Evolutionary conservation across 2,329 filamentous ascomycete genomes (phyloP).

Genomic region (Neopestalotiopsis sp.): DNA sequence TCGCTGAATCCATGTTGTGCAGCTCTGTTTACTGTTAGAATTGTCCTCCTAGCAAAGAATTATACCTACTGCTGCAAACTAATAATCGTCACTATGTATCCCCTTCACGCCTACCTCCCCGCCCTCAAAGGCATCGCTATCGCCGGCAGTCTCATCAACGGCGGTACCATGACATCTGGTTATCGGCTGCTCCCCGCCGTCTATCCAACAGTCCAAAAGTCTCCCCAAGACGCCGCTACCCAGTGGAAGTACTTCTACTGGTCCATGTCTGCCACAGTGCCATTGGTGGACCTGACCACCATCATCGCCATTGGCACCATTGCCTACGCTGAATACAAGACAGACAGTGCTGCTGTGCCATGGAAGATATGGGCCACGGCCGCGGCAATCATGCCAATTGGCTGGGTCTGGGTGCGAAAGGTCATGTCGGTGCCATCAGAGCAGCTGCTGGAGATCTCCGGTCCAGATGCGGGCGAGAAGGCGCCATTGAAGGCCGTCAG

Average conservation of each 20-base stretch:
- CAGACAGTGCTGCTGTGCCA: not conserved
- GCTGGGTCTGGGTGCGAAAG: constrained; percentile 19
- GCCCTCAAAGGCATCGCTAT: constrained; percentile 20
- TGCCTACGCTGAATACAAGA: constrained; percentile 15
- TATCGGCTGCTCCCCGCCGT: constrained; percentile 19
- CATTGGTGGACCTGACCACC: constrained; percentile 16
- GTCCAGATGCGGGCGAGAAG: not conserved
- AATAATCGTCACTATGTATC: not conserved
- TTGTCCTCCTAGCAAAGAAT: no score
- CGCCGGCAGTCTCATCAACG: constrained; percentile 20
- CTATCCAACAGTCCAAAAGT: constrained; percentile 17
- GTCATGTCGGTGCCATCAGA: constrained; percentile 17
- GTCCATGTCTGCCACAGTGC: constrained; percentile 20
- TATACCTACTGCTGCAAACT: not conserved
- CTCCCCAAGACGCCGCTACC: constrained; percentile 11
- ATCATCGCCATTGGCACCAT: constrained; percentile 13
- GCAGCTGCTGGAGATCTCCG: constrained; percentile 10
- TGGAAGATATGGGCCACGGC: constrained; percentile 21
- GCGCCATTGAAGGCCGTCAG: not conserved
- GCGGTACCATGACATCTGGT: constrained; percentile 20
- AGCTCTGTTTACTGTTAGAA: no score
- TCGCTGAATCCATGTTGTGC: no score
- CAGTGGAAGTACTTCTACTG: constrained; percentile 20
- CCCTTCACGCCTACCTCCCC: not conserved
- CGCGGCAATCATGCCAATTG: constrained; percentile 20